phyloP scores from a whole-genome alignment of 2,329 filamentous ascomycete species.

The Penicillium capsulatum region DNA sequence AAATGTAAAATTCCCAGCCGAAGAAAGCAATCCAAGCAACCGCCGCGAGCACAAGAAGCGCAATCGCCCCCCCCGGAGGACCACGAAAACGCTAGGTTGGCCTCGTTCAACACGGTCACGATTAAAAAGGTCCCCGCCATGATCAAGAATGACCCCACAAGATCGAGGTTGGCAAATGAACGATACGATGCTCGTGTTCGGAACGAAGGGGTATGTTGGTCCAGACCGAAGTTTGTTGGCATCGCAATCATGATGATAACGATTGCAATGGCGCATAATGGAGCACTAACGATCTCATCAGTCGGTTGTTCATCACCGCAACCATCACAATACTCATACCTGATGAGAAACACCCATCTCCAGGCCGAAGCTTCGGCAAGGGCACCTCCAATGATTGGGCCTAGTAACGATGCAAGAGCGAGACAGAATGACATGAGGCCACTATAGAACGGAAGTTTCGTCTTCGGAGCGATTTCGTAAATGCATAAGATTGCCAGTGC shows the following conservation, averaged over 20 bases:
- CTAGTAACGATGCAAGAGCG: constrained; percentile 20
- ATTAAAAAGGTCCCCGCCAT: constrained; percentile 44
- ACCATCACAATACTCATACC: constrained; percentile 9
- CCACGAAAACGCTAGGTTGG: constrained; percentile 44
- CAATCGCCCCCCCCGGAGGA: constrained; percentile 34
- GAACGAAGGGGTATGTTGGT: constrained; percentile 24
- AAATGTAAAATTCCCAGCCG: constrained; percentile 30
- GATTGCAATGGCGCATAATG: constrained; percentile 20
- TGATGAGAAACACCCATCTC: constrained; percentile 31
- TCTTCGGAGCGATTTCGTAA: constrained; percentile 29
- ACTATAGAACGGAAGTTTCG: constrained; percentile 22
- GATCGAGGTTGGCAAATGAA: constrained; percentile 23
- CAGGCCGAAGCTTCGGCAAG: constrained; percentile 22
- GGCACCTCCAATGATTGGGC: constrained; percentile 25
- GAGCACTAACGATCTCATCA: constrained; percentile 12
- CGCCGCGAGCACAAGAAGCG: constrained; percentile 18
- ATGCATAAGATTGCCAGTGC: constrained; percentile 28
- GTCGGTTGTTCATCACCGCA: not conserved
- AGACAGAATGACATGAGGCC: constrained; percentile 23
- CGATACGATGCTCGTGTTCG: constrained; percentile 24
- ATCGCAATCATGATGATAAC: constrained; percentile 17
- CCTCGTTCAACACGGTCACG: constrained; percentile 47
- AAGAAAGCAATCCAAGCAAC: constrained; percentile 32
- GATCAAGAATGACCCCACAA: constrained; percentile 27
- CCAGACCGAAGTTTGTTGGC: constrained; percentile 24